Evolutionary conservation across 1,284 basidiomycete genomes (phyloP).

Genomic region (Inonotus hispidus): DNA sequence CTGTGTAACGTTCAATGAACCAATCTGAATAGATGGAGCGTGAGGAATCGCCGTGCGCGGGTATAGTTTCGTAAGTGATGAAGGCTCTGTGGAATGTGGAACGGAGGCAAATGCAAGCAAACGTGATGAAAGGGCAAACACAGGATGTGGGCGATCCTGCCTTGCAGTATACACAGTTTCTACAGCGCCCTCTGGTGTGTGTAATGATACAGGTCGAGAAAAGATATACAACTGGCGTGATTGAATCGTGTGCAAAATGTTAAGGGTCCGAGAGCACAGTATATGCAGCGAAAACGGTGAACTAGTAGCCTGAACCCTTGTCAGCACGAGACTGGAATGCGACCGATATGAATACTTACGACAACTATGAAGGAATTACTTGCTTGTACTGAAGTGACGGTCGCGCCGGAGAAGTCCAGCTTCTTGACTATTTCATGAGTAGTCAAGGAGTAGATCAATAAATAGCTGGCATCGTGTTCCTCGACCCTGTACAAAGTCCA

Average conservation of each 20-base stretch:
- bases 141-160: constrained; percentile 33
- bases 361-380: constrained; percentile 49
- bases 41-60: constrained; percentile 24
- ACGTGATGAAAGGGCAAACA: constrained; percentile 57
- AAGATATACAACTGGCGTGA: constrained; percentile 14
- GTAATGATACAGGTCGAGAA: constrained; percentile 18
- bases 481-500: constrained; percentile 21
- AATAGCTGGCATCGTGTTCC: constrained; percentile 27
- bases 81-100: constrained; percentile 28
- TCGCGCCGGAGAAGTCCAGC: constrained; percentile 35
- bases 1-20: constrained; percentile 27
- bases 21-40: constrained; percentile 22
- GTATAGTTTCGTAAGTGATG: constrained; percentile 21
- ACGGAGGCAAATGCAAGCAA: constrained; percentile 57
- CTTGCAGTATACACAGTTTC: constrained; percentile 14
- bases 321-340: not conserved
- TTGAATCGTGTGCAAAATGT: constrained; percentile 43
- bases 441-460: constrained; percentile 57
- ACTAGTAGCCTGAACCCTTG: constrained; percentile 43
- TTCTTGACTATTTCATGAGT: constrained; percentile 50
- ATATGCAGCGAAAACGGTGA: constrained; percentile 52
- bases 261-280: constrained; percentile 49
- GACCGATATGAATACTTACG: constrained; percentile 36
- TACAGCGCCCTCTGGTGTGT: constrained; percentile 10
- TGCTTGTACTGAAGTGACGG: constrained; percentile 42